Evolutionary conservation across 2,329 filamentous ascomycete genomes (phyloP), one percentile per base, ranked within the genome.

Genomic region (Colletotrichum somersetense): DNA sequence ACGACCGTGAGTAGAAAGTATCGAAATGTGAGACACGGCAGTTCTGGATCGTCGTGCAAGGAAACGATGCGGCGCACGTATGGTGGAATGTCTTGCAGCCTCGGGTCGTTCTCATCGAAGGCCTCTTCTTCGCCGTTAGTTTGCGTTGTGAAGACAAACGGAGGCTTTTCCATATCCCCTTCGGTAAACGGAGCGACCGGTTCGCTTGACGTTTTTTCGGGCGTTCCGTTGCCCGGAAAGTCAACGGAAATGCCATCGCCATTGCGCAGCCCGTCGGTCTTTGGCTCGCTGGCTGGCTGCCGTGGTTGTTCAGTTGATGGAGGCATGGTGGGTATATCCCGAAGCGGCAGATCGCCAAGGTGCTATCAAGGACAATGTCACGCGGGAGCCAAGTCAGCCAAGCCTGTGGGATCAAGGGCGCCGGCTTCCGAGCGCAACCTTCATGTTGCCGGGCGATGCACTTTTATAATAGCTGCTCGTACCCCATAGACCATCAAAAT

Each of bases 1-100:
- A 85, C 84, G 67, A 89, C 86, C 10, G 81, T 74, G 66, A 91
- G 88, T 5, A 79, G 75, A 87, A 89, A 91, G 52, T 88, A 87
- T 33, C 89, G 89, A 69, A 91, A 83, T 6, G 89, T 91, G 77
- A 87, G 88, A 67, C 84, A 82, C 11, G 86, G 84, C 2, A 88
- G 78, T 44, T 88, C 86, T 52, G 85, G 82, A 63, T 88, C 86
- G 66, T 86, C 83, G 72, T 67, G 61, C n/a, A 72, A 20, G 12
- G 64, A 68, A 14, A 72, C 69, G 11, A 72, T 55, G 38, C 69
- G 69, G 7, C 69, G 69, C 18, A 72, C 66, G 72, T 88, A 84
- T 63, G 83, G 80, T 5, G 88, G 88, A 18, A 91, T 83, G 63
- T 88, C 85, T 61, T 79, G 83, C 59, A 90, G 82, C 58, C 87